Base-by-base conservation (phyloP, 2,329 filamentous ascomycete genomes). In the Claviceps fusiformis region DNA sequence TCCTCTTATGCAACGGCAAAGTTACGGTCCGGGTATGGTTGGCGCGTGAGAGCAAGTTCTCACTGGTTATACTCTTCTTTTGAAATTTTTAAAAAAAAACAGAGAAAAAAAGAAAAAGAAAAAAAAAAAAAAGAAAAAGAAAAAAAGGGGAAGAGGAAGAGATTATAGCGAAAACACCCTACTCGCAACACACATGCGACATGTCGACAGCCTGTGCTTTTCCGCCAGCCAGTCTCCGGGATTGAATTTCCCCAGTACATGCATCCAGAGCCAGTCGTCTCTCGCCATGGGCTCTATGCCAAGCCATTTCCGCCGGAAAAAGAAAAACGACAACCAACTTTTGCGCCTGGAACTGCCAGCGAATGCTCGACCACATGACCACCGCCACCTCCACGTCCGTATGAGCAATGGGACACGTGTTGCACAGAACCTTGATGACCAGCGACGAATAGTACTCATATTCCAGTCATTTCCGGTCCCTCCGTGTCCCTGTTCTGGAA, bases 1-100 rank as follows among this genome's bases (percentile, higher is more conserved):
- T 55, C 67, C 73, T 11, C 68, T 70, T 52, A 70, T 74, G 61
- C 75, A 75, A 52, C 74, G 77, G 57, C 72, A 76, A 63, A 77
- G 73, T 64, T 82, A 81, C 62, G 77, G 79, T 33, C 75, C 79
- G 55, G 79, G 79, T 54, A 79, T 80, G 74, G 76, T 80, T 56
- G 76, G 77, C 57, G 79, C 75, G 64, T 83, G 74, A 73, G 46
- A 48, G 1, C 7, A 11, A 10, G 9, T 33, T 33, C 7, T 29
- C 10, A 5, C 46, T 33, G 46, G 7, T 19, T 7, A 44, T 48
- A 29, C 5, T 17, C 8, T 44, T 29, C 47, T 11, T n/a, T 10
- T n/a, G 9, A n/a, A 19, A 19, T 19, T 19, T 8, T 5, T 15
- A 39, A 35, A 5, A 8, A 37, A 39, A 50, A 50, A 27, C 19